Evolutionary conservation across 2,329 filamentous ascomycete species (phyloP), one percentile per base, ranked within the genome.

Genomic region (Venturiaceae sp.): DNA sequence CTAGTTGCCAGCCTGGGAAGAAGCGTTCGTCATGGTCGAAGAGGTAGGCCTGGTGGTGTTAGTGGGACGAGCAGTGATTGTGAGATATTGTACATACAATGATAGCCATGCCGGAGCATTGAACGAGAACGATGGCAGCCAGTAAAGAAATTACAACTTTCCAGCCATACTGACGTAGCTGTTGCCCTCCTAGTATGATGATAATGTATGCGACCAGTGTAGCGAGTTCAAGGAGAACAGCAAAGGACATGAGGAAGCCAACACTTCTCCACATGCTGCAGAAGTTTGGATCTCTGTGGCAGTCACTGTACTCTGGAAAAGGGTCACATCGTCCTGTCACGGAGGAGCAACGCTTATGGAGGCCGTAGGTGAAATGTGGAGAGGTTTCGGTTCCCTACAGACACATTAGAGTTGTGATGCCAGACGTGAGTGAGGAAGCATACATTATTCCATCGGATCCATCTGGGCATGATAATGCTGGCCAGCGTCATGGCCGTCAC

Each of bases 191-290:
- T 1, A 80, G 75, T 64, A 96, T 75, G 52, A 95, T 83, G 54
- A 95, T 83, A 32, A 86, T 67, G 72, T 92, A 96, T 19, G 85
- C 83, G 30, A 95, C 85, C n/a, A 95, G 73, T 6, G 85, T 85
- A 58, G 87, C 90, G 41, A 94, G 81, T 71, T 95, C 86, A 39
- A 94, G 70, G n/a, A 96, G 84, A 37, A 90, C 83, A 7, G 88
- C 82, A 65, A 96, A 88, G 56, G 86, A 88, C 76, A 95, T 90
- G 63, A 96, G 74, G 73, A 96, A 97, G 26, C 89, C 91, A 36
- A 90, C 85, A 28, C 85, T 90, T 60, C 88, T 83, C 92, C 92
- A 99, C 80, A 95, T 87, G 66, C 85, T 87, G 77, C 94, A 97
- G 74, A 97, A 96, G 67, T 85, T 83, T 64, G 86, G 82, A 56